Evolutionary conservation across 257 asterid species (phyloP), one percentile per base, ranked within the genome.

Genomic region (Solanum paucissectum): DNA sequence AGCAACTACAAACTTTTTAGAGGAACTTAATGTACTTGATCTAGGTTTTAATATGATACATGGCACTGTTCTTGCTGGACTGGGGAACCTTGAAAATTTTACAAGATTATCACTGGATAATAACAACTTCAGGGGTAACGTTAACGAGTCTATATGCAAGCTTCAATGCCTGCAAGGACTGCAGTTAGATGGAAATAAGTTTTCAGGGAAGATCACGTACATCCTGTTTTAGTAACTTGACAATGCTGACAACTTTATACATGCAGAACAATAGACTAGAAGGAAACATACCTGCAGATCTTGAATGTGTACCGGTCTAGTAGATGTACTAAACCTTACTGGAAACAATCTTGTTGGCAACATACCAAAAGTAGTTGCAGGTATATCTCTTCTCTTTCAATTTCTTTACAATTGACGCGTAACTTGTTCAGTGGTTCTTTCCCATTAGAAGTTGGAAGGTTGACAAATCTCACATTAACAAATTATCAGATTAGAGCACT

Each of bases 1-100:
- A 46, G 55, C 89, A 6, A 77, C 89, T 10, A 74, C 73, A 20
- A 90, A 90, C 14, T 85, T 88, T 32, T 89, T 91, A 12, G 73
- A 29, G 27, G 42, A 73, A 14, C 87, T 90, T 12, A 27, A 8
- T 9, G 23, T 16, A 7, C 73, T 91, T 29, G 33, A 36, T 5
- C 25, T 89, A 5, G 90, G 88, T 12, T 37, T 55, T 16, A 89
- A 89, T 87, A 42, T n/a, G 12, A 40, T 89, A 10, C 36, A 44
- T 29, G 92, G 89, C 52, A 25, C 12, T 20, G 73, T 89, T 52
- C 91, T 89, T 12, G 5, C 36, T 3, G 74, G 87, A 62, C 69
- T 86, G 1, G 85, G 44, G 18, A 91, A 83, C 64, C 91, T 89
- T 5, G 66, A 27, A 23, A 76, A 71, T 20, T 86, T 91, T 44